phyloP scores from a whole-genome alignment of 2,329 filamentous ascomycete species.

The Chaetoscypha palmicola region DNA sequence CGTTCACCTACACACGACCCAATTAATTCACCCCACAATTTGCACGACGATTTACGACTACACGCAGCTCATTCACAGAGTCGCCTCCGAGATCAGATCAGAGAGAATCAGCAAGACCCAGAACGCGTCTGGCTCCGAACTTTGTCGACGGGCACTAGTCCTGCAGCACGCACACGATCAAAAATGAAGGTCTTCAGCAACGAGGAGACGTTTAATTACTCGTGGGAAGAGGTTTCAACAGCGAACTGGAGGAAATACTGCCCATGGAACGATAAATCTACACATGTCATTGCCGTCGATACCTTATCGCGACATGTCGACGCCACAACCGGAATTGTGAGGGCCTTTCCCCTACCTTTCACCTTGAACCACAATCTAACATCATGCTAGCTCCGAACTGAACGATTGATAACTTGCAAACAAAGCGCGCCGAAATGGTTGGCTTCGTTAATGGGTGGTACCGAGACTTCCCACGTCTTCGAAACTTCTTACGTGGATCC shows the following conservation, averaged over 20 bases:
- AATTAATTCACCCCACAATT: not conserved
- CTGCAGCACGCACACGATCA: slow-evolving; percentile 25
- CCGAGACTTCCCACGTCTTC: slow-evolving; percentile 81
- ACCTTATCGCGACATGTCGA: slow-evolving; percentile 71
- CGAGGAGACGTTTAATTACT: slow-evolving; percentile 87
- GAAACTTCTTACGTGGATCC: slow-evolving; percentile 96
- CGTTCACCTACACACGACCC: not conserved
- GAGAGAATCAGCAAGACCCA: not conserved
- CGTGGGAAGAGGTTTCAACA: slow-evolving; percentile 95
- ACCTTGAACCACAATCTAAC: slow-evolving; percentile 10
- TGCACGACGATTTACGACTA: not conserved
- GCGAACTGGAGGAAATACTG: slow-evolving; percentile 99
- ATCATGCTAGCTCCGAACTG: slow-evolving; percentile 53
- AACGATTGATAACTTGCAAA: slow-evolving; percentile 58
- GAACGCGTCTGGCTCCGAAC: not conserved
- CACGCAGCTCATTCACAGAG: too few species aligned
- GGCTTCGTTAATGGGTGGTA: slow-evolving; percentile 67
- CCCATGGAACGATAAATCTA: slow-evolving; percentile 98
- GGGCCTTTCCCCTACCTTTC: slow-evolving; percentile 29
- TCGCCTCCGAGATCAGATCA: too few species aligned
- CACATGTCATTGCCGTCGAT: slow-evolving; percentile 92
- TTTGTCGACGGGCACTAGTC: slow-evolving; percentile 10
- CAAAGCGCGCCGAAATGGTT: slow-evolving; percentile 74
- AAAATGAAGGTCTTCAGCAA: slow-evolving; percentile 97
- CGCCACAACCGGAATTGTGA: slow-evolving; percentile 57